Conservation (phyloP, 2,329 filamentous ascomycete genomes). For the Fusarium liriodendri region DNA sequence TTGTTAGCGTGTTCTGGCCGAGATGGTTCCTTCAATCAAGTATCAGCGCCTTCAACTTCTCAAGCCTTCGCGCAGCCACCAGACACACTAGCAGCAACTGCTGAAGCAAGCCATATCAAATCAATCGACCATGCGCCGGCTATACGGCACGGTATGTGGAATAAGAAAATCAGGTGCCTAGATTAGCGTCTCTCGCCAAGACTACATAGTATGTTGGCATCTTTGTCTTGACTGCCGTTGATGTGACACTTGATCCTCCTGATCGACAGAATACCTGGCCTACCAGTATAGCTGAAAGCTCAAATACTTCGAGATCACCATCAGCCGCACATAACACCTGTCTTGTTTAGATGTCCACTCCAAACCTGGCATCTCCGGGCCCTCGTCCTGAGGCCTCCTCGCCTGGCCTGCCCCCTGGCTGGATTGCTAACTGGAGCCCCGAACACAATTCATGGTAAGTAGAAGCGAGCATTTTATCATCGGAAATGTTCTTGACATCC, state of each 20-base stretch:
- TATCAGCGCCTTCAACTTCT: background rate
- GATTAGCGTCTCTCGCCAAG: background rate
- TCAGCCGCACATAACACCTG: background rate
- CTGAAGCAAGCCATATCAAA: background rate
- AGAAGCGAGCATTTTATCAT: background rate
- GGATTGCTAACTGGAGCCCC: slow-evolving; percentile 22
- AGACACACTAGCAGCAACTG: background rate
- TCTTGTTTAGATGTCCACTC: background rate
- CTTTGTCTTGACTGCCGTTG: background rate
- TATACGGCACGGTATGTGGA: background rate
- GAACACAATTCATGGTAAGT: slow-evolving; percentile 19
- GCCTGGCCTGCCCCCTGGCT: slow-evolving; percentile 4
- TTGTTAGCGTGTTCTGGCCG: background rate
- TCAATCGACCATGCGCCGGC: background rate
- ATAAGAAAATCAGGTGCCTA: background rate
- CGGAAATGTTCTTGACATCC: background rate
- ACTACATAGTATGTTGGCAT: background rate
- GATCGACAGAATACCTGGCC: too few species aligned
- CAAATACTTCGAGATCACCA: background rate
- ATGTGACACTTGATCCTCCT: background rate
- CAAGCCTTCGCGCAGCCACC: background rate
- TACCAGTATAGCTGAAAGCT: background rate
- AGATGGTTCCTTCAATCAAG: background rate
- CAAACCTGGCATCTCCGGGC: background rate
- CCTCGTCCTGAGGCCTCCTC: background rate